These are phyloP conservation scores for Pseudocercospora cruenta DNA, from an alignment of 2,329 filamentous ascomycete species.

Conservation along the genomic window DNA sequence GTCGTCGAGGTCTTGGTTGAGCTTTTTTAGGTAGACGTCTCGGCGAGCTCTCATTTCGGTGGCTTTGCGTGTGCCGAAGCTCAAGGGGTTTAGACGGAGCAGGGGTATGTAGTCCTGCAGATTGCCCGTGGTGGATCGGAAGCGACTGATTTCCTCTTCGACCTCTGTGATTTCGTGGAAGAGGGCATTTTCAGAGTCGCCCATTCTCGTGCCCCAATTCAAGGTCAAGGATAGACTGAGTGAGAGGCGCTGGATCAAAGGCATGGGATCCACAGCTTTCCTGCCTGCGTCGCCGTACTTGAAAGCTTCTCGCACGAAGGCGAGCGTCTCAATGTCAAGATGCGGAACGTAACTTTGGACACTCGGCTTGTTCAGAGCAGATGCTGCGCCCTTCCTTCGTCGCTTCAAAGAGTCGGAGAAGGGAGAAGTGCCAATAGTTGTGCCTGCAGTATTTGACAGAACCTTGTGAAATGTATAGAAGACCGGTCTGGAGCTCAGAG, in stretches of 20 bases:
- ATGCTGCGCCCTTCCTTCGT: conserved; percentile 66
- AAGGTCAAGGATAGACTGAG: conserved; percentile 66
- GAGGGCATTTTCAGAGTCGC: conserved; percentile 61
- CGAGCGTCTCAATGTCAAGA: conserved; percentile 64
- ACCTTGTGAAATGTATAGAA: conserved; percentile 57
- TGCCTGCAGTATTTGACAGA: conserved; percentile 66
- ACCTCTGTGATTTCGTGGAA: conserved; percentile 67
- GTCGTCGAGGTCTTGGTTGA: conserved; percentile 64
- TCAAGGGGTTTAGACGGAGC: conserved; percentile 64
- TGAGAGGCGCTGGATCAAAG: conserved; percentile 67
- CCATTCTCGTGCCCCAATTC: conserved; percentile 68
- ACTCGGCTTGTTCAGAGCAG: conserved; percentile 67
- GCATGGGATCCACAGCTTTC: conserved; percentile 64
- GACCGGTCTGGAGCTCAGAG: conserved; percentile 47
- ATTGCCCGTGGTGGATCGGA: conserved; percentile 64
- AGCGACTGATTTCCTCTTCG: conserved; percentile 63
- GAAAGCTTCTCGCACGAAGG: conserved; percentile 65
- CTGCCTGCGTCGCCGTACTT: conserved; percentile 60
- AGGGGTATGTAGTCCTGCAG: conserved; percentile 65
- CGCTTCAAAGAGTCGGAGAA: conserved; percentile 68
- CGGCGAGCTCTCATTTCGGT: conserved; percentile 63
- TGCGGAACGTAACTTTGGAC: conserved; percentile 66
- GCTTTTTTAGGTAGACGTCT: conserved; percentile 61
- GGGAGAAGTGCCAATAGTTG: conserved; percentile 69
- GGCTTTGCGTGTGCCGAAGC: conserved; percentile 60